These are phyloP conservation scores for Kwoniella heveanensis DNA, from an alignment of 768 basidiomycete genomes.

Conservation along the genomic window DNA sequence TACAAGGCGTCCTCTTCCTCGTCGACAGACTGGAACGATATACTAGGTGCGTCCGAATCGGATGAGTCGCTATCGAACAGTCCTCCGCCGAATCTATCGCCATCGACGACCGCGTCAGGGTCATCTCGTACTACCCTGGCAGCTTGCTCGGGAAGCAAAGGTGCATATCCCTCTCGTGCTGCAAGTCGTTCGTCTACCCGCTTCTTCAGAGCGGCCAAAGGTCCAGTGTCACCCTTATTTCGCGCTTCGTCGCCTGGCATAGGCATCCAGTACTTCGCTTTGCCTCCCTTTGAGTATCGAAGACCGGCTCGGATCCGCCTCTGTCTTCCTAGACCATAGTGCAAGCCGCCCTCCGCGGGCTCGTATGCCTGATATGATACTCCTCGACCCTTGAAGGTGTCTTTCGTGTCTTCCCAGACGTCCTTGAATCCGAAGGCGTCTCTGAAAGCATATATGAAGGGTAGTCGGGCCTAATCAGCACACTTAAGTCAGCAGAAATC, in stretches of 20 bases:
- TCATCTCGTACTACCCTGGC: slow-evolving; percentile 65
- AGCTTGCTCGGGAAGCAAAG: slow-evolving; percentile 68
- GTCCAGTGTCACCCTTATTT: slow-evolving; percentile 49
- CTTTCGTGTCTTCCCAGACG: slow-evolving; percentile 78
- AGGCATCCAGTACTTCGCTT: slow-evolving; percentile 94
- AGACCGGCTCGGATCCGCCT: slow-evolving; percentile 86
- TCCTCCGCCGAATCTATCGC: not conserved
- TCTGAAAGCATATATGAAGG: slow-evolving; percentile 77
- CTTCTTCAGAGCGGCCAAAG: slow-evolving; percentile 53
- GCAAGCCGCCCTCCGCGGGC: slow-evolving; percentile 89
- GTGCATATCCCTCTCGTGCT: slow-evolving; percentile 69
- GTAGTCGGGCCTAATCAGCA: slow-evolving; percentile 75
- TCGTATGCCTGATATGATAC: slow-evolving; percentile 97
- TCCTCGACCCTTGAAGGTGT: slow-evolving; percentile 80
- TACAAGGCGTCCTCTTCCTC: slow-evolving; percentile 72
- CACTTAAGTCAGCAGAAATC: too few species aligned
- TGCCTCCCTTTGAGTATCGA: slow-evolving; percentile 86
- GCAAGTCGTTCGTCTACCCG: slow-evolving; percentile 55
- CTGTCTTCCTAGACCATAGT: slow-evolving; percentile 83
- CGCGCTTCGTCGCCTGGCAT: slow-evolving; percentile 60
- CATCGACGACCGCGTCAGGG: slow-evolving; percentile 29
- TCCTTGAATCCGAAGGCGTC: slow-evolving; percentile 87
- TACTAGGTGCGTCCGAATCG: slow-evolving; percentile 48
- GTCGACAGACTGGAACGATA: slow-evolving; percentile 71
- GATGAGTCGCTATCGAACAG: slow-evolving; percentile 56